These are phyloP conservation scores for Trichoderma brevicompactum DNA, from an alignment of 2,329 filamentous ascomycete species.

Conservation along the genomic window DNA sequence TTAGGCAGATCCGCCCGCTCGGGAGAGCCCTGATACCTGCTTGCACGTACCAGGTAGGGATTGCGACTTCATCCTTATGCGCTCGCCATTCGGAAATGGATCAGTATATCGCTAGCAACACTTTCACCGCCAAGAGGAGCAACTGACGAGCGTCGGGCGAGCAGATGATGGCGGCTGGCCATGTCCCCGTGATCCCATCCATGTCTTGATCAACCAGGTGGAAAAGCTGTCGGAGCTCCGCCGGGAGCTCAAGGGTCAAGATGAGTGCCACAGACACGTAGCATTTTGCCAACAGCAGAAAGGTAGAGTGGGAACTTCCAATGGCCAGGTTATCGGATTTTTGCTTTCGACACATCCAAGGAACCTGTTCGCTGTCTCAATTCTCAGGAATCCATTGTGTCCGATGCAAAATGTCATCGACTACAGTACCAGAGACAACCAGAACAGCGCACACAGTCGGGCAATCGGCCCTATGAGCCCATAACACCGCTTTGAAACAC, in stretches of 20 bases:
- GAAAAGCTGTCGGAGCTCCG: background rate
- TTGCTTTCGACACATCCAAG: background rate
- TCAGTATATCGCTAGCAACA: background rate
- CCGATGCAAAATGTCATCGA: background rate
- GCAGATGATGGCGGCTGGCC: background rate
- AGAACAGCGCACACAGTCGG: background rate
- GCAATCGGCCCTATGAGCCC: background rate
- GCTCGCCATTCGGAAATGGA: conserved; percentile 4
- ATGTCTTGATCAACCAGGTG: background rate
- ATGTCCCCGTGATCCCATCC: background rate
- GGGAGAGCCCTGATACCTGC: conserved; percentile 12
- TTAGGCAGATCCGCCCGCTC: conserved; percentile 13
- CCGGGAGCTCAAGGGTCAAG: background rate
- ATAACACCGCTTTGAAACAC: background rate
- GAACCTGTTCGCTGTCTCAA: background rate
- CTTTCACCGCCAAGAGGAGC: conserved; percentile 9
- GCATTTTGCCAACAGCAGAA: background rate
- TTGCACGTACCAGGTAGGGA: background rate
- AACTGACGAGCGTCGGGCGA: background rate
- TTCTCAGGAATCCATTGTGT: background rate
- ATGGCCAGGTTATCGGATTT: conserved; percentile 4
- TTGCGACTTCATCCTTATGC: background rate
- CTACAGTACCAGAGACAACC: background rate
- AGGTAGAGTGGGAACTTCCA: conserved; percentile 4
- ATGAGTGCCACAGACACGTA: background rate